Percentiles rank a stretch among this genome's conserved stretches.
phyloP scores from a whole-genome alignment of 495 filamentous ascomycete species.

The Echria macrotheca region DNA sequence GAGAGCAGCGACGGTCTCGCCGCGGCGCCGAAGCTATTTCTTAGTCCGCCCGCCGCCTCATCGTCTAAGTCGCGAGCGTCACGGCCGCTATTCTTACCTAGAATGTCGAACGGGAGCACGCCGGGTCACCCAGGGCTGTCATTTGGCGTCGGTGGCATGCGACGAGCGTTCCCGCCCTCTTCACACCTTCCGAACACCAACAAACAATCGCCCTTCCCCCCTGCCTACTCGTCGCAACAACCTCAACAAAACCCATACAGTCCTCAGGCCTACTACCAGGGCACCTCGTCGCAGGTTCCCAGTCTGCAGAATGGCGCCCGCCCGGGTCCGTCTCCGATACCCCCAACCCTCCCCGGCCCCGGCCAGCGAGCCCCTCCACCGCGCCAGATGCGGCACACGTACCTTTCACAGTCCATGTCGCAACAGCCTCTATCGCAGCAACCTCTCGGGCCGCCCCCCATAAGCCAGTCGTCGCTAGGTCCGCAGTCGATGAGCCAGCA shows the following conservation, averaged over 20 bases:
- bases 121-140: slow-evolving; percentile 25
- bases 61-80: too few species aligned
- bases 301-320: slow-evolving; percentile 36
- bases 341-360: slow-evolving; percentile 34
- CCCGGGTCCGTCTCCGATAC: slow-evolving; percentile 28
- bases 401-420: slow-evolving; percentile 33
- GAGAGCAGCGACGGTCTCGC: slow-evolving; percentile 20
- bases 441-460: slow-evolving; percentile 12
- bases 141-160: slow-evolving; percentile 15
- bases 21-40: slow-evolving; percentile 21
- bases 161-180: slow-evolving; percentile 25
- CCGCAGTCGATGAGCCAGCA: slow-evolving; percentile 20
- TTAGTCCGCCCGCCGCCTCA: too few species aligned
- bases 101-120: slow-evolving; percentile 27
- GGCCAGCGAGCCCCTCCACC: slow-evolving; percentile 32
- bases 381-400: slow-evolving; percentile 29
- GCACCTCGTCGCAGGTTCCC: slow-evolving; percentile 32
- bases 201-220: slow-evolving; percentile 38
- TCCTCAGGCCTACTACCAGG: slow-evolving; percentile 33
- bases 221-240: slow-evolving; percentile 33
- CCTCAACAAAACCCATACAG: slow-evolving; percentile 20
- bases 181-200: slow-evolving; percentile 33
- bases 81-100: too few species aligned
- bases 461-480: slow-evolving; percentile 16
- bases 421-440: slow-evolving; percentile 21